Evolutionary conservation across 2,329 filamentous ascomycete species (phyloP), one percentile per base, ranked within the genome.

Genomic region (Alternaria dauci): DNA sequence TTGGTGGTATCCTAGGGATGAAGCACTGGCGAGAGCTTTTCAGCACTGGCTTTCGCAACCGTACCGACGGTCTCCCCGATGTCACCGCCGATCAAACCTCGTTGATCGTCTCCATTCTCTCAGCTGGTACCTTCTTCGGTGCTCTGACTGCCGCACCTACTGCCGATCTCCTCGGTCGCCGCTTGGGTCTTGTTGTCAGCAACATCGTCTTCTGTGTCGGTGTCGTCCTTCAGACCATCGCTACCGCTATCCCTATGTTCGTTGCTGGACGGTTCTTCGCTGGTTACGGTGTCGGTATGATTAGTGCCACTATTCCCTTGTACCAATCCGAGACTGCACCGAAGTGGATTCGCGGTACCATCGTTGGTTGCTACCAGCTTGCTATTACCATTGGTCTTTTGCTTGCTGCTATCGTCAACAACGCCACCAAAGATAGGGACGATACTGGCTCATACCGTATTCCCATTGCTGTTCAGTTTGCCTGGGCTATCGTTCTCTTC

Each of bases 21-120:
- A 73, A 78, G 26, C 85, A 87, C 54, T 93, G 91, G 81, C 85
- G 85, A 65, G 73, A 85, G 8, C 83, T 89, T 68, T 92, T 92
- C 77, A 85, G 73, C 23, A 78, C 75, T 11, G 76, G 77, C 20
- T 75, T 72, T 53, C 48, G 50, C 53, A 75, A 76, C 59, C 76
- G 64, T 63, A 75, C 58, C 20, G 90, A 61, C 78, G 80, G 50
- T 43, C 20, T 61, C 5, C 62, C 47, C 4, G 76, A 77, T 60
- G 67, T 79, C 52, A 75, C 72, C 14, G 71, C 77, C n/a, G 52
- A 53, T 3, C 85, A 94, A 76, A 87, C 88, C 26, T 90, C 91
- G 26, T 82, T 90, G 64, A 90, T 94, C 58, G 91, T 95, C 52
- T 91, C 92, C 16, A 94, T 96, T 65, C 85, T 96, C 36, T 95